Conservation (phyloP, 139 green algal genomes). For the Pycnococcus provasolii region DNA sequence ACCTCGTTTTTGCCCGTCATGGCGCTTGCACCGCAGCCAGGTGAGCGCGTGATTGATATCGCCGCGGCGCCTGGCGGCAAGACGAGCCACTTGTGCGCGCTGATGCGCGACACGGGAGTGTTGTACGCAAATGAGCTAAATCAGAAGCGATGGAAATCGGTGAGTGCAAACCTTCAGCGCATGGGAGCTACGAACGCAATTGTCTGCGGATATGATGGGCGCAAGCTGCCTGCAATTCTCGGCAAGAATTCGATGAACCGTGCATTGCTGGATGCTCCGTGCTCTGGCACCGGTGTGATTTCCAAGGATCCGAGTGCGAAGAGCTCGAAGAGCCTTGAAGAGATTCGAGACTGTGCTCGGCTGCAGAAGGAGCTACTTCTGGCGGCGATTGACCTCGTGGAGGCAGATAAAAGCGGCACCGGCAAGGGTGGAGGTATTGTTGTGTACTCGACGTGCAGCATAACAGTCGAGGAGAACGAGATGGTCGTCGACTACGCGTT, state of each 20-base stretch:
- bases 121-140: slow-evolving; percentile 97
- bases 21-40: slow-evolving; percentile 80
- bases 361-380: slow-evolving; percentile 97
- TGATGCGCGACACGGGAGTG: slow-evolving; percentile 91
- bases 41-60: slow-evolving; percentile 77
- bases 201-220: slow-evolving; percentile 90
- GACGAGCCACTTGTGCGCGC: slow-evolving; percentile 86
- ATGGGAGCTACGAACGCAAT: slow-evolving; percentile 90
- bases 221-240: slow-evolving; percentile 62
- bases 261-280: slow-evolving; percentile 94
- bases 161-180: slow-evolving; percentile 85
- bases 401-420: slow-evolving; percentile 39
- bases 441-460: slow-evolving; percentile 96
- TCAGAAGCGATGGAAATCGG: slow-evolving; percentile 71
- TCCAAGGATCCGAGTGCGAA: slow-evolving; percentile 90
- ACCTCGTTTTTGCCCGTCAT: slow-evolving; percentile 96
- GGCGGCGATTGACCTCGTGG: slow-evolving; percentile 90
- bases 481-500: slow-evolving; percentile 94
- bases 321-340: slow-evolving; percentile 66
- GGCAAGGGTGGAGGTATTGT: slow-evolving; percentile 64
- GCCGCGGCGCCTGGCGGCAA: slow-evolving; percentile 96
- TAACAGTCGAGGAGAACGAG: slow-evolving; percentile 98
- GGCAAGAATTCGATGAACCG: slow-evolving; percentile 71
- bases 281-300: slow-evolving; percentile 92
- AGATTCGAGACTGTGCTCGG: slow-evolving; percentile 82